phyloP scores from a whole-genome alignment of 345 rosid species.

The Citrus trifoliata region DNA sequence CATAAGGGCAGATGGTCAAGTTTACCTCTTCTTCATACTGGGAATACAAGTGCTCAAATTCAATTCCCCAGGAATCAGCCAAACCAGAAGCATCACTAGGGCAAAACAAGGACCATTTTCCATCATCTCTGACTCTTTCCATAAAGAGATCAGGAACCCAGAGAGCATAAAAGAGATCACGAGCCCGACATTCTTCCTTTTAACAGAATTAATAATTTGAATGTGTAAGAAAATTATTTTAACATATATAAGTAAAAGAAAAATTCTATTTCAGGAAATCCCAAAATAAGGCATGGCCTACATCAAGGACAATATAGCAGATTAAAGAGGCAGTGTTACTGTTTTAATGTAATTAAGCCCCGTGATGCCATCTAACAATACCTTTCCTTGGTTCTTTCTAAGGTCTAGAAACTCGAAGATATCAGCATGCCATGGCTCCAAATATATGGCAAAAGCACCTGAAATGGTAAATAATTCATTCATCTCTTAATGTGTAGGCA shows the following conservation, averaged over 20 bases:
- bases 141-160: conserved; percentile 94
- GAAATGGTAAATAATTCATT: neutral
- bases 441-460: conserved; percentile 89
- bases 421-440: conserved; percentile 95
- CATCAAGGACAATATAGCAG: neutral
- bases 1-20: neutral
- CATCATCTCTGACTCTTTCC: conserved; percentile 79
- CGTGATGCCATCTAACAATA: conserved; percentile 13
- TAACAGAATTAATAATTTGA: neutral
- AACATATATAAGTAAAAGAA: neutral
- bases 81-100: conserved; percentile 85
- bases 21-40: conserved; percentile 62
- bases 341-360: neutral
- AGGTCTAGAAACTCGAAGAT: conserved; percentile 66
- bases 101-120: conserved; percentile 78
- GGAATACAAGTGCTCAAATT: conserved; percentile 68
- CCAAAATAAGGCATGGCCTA: neutral
- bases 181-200: conserved; percentile 84
- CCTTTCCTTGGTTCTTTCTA: conserved; percentile 82
- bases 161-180: conserved; percentile 80
- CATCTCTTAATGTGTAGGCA: neutral
- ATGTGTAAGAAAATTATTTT: neutral
- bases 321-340: neutral
- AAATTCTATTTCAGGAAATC: neutral
- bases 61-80: conserved; percentile 86